phyloP scores from a whole-genome alignment of 805 yeast genomes.

The Middelhovenomyces tepae region DNA sequence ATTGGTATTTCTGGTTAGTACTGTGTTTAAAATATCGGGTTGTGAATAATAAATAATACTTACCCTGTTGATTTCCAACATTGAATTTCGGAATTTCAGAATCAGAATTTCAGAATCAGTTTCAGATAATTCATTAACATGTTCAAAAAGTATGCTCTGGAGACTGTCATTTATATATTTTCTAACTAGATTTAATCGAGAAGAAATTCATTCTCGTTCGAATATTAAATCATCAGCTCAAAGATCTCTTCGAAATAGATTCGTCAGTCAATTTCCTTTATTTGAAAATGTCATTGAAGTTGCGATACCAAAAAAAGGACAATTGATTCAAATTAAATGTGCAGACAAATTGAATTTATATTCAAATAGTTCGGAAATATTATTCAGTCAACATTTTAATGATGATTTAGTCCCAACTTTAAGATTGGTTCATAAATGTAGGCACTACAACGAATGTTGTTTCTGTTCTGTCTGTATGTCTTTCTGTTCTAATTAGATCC shows the following conservation, averaged over 20 bases:
- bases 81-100: too few relatives aligned
- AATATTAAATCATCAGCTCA: slow-evolving; percentile 93
- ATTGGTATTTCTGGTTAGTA: too few relatives aligned
- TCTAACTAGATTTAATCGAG: slow-evolving; percentile 53
- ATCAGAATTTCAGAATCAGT: slow-evolving; percentile 12
- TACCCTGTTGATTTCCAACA: background rate
- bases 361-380: slow-evolving; percentile 3
- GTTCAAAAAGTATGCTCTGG: slow-evolving; percentile 16
- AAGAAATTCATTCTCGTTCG: slow-evolving; percentile 82
- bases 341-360: slow-evolving; percentile 52
- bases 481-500: slow-evolving; percentile 41
- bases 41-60: too few relatives aligned
- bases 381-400: slow-evolving; percentile 73
- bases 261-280: slow-evolving; percentile 65
- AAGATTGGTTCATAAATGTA: slow-evolving; percentile 61
- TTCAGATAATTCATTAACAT: slow-evolving; percentile 19
- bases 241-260: slow-evolving; percentile 69
- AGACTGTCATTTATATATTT: background rate
- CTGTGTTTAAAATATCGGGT: too few relatives aligned
- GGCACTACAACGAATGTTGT: slow-evolving; percentile 7
- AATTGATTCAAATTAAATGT: slow-evolving; percentile 71
- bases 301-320: slow-evolving; percentile 81
- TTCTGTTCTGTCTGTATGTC: too few relatives aligned
- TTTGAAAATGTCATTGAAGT: slow-evolving; percentile 72
- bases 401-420: slow-evolving; percentile 69